Base-by-base conservation (phyloP, 2,329 filamentous ascomycete species). In the Ophiostoma sp. region DNA sequence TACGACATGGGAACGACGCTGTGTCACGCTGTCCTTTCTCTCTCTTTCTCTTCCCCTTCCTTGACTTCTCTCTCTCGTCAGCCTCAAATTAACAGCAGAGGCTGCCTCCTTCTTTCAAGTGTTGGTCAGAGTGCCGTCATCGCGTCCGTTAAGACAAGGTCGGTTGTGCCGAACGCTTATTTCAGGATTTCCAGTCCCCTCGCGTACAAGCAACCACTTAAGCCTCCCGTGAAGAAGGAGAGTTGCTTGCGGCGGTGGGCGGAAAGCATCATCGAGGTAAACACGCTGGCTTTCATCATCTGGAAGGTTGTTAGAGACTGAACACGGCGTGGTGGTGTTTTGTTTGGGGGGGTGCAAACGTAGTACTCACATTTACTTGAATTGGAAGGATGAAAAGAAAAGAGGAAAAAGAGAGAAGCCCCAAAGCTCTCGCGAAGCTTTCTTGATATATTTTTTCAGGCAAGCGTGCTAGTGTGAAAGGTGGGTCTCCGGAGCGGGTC, bases 231-330 rank as follows among this genome's bases (percentile, higher is more conserved):
- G 85, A 84, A 88, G 85, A 89, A 90, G 91, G 92, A 98, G 95
- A 95, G 93, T 93, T 89, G 87, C 85, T 85, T 85, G 85, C 87
- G 85, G 86, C 87, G 85, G 87, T 85, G 84, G 85, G 87, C 84
- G 86, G 87, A 86, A 87, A 92, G 88, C 86, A 87, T 98, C 96
- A 97, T 70, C 66, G 93, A 90, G 90, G 86, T 45, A 84, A 90
- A 91, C 96, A 98, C 95, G 90, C 93, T 77, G 90, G 93, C 93
- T 97, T 97, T 99, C 96, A 98, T 99, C 95, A 98, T 97, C 94
- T 98, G 80, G 2, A n/a, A n/a, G 69, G 68, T 69, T 71, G 79
- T 84, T 80, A 85, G 81, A 72, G 5, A n/a, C 3, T n/a, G n/a
- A 22, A 17, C 4, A 15, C 7, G 22, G 4, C 17, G 36, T n/a